Percentiles rank a stretch among this genome's conserved stretches.
Conservation (phyloP, 2,329 filamentous ascomycete species). For the Canariomyces notabilis region DNA sequence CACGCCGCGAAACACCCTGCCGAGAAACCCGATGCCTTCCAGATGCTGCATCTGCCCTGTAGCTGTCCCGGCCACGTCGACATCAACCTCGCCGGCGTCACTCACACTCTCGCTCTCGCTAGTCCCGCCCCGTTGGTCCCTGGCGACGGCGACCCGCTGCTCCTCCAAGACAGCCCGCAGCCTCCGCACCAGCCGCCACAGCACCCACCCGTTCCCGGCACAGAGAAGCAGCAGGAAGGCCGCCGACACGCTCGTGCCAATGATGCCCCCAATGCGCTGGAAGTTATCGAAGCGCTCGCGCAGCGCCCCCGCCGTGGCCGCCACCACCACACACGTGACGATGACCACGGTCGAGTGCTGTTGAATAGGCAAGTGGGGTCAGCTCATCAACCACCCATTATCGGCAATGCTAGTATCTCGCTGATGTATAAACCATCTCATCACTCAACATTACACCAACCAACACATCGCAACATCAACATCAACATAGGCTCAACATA, state of each 20-base stretch:
- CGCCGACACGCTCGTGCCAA: constrained; percentile 83
- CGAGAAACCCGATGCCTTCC: constrained; percentile 72
- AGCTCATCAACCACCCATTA: too few relatives aligned
- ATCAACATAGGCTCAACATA: too few relatives aligned
- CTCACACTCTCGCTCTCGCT: constrained; percentile 22
- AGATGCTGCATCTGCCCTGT: constrained; percentile 52
- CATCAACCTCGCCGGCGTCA: constrained; percentile 24
- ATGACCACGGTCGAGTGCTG: constrained; percentile 90
- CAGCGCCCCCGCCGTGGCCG: constrained; percentile 81
- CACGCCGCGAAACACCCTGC: constrained; percentile 63
- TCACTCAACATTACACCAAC: too few relatives aligned
- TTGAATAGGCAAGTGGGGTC: too few relatives aligned
- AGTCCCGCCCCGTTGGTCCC: background rate
- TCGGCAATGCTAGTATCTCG: too few relatives aligned
- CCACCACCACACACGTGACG: constrained; percentile 84
- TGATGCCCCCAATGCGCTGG: constrained; percentile 73
- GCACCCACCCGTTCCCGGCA: constrained; percentile 77
- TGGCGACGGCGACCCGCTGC: too few relatives aligned
- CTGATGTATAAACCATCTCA: too few relatives aligned
- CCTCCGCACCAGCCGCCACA: constrained; percentile 69
- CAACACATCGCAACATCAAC: too few relatives aligned
- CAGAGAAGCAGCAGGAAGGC: constrained; percentile 78
- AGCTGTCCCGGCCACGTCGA: constrained; percentile 31
- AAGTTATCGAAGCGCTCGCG: constrained; percentile 77
- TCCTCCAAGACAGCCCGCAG: constrained; percentile 56